Conservation (phyloP, 495 filamentous ascomycete genomes). For the Trichoderma reesei region DNA sequence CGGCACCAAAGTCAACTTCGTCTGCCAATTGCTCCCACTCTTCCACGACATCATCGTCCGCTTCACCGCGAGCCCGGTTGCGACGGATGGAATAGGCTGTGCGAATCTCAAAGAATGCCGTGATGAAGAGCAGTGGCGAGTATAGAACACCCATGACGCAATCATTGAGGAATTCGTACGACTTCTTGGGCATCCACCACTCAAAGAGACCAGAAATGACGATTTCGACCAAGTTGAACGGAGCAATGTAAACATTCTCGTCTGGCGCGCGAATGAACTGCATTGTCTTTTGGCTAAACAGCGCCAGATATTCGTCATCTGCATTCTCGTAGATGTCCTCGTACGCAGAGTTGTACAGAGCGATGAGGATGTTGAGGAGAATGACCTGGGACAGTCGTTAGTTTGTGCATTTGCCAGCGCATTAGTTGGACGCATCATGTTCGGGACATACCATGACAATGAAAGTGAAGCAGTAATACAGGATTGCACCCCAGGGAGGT, state of each 20-base stretch:
- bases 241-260: slow-evolving; percentile 94
- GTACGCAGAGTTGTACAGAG: slow-evolving; percentile 93
- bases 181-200: slow-evolving; percentile 73
- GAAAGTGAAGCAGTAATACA: slow-evolving; percentile 95
- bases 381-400: slow-evolving; percentile 33
- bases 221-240: slow-evolving; percentile 90
- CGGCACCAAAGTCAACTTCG: slow-evolving; percentile 65
- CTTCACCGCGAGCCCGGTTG: slow-evolving; percentile 71
- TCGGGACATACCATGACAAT: slow-evolving; percentile 69
- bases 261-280: slow-evolving; percentile 94
- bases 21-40: slow-evolving; percentile 83
- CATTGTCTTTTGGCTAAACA: slow-evolving; percentile 85
- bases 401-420: not conserved
- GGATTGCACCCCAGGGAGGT: slow-evolving; percentile 73
- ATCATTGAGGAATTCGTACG: slow-evolving; percentile 75
- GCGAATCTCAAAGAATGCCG: slow-evolving; percentile 63
- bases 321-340: slow-evolving; percentile 93
- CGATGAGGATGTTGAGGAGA: slow-evolving; percentile 87
- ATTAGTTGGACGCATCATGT: slow-evolving; percentile 12
- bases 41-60: slow-evolving; percentile 80
- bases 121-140: slow-evolving; percentile 70
- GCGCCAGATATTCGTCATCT: slow-evolving; percentile 86
- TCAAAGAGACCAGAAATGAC: slow-evolving; percentile 71
- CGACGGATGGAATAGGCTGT: slow-evolving; percentile 55
- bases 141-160: slow-evolving; percentile 80